phyloP scores from a whole-genome alignment of 192 early-diverging fungal genomes.

The Linnemannia zychae region DNA sequence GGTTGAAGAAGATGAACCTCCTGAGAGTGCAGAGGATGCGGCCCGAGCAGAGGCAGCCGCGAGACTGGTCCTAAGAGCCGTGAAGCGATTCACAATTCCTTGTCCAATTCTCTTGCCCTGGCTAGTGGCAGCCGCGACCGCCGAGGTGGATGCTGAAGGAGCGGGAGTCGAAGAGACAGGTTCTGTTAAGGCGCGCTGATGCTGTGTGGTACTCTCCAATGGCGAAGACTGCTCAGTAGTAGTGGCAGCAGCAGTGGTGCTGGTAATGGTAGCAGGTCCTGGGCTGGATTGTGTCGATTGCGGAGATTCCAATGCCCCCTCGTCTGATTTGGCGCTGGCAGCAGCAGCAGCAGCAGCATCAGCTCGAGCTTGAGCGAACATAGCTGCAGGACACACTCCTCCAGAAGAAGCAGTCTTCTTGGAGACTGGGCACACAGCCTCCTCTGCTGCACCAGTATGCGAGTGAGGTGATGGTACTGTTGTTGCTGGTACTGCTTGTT shows the following conservation, averaged over 20 bases:
- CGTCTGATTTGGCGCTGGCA: neutral
- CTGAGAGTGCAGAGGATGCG: conserved; percentile 32
- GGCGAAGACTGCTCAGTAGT: neutral
- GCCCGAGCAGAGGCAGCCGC: conserved; percentile 45
- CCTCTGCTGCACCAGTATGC: conserved; percentile 6
- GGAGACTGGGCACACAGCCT: conserved; percentile 41
- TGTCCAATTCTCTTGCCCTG: conserved; percentile 44
- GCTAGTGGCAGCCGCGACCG: conserved; percentile 1
- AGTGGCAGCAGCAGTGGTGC: neutral
- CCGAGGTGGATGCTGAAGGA: conserved; percentile 10
- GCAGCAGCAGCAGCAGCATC: neutral
- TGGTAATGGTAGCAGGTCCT: neutral
- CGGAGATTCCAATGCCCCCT: neutral
- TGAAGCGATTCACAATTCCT: conserved; percentile 35
- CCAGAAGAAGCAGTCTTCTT: conserved; percentile 50
- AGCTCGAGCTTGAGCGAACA: conserved; percentile 50
- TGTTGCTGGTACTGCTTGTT: neutral
- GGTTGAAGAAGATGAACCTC: neutral
- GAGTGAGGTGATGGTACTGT: neutral
- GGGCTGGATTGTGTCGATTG: neutral
- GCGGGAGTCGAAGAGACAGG: conserved; percentile 4
- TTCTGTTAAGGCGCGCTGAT: conserved; percentile 13
- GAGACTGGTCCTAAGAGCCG: conserved; percentile 37
- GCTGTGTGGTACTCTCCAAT: neutral
- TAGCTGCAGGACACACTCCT: conserved; percentile 47